Evolutionary conservation across 352 stramenopile genomes (phyloP), one percentile per base, ranked within the genome.

Genomic region (Globisporangium radiosum): DNA sequence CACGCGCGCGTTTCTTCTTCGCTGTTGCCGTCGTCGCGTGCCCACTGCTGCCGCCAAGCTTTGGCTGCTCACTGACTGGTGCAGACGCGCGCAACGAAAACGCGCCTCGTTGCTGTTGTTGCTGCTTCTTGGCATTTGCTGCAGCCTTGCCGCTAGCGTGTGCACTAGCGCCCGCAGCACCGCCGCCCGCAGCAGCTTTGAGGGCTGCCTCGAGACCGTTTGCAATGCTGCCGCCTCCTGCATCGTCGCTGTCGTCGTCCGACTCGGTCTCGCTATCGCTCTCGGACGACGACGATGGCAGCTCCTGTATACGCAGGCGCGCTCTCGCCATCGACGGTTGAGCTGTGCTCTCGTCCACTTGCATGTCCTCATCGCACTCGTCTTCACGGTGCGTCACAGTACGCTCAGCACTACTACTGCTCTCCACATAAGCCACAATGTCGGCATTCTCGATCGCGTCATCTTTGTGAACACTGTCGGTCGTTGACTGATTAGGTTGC

Each of bases 121-220:
- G 14, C 40, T 54, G 33, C 10, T n/a, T 54, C 13, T 8, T 38
- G 17, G n/a, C 19, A 33, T 19, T 53, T 17, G 52, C 44, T n/a
- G 48, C 37, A 48, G 45, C 14, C 6, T 37, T 52, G 10, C 40
- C 68, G 15, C 36, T 25, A 47, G 33, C 15, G 40, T 11, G 7
- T n/a, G 19, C 15, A 39, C 47, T 47, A 52, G 47, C 54, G 42
- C 72, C 61, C 40, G 17, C 17, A 19, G 17, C 17, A 19, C 47
- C 48, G 40, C 33, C 39, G 6, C 57, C 36, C 10, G 58, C 44
- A 48, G 62, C 70, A 47, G 77, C 77, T 61, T 69, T 75, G 6
- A 89, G 63, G 19, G 82, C 79, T 15, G 82, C 79, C 47, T 88
- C 78, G 0, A 90, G 57, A n/a, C 69, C 71, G 56, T 85, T 89